Base-by-base conservation (phyloP, 345 rosid species). In the Salix udensis region DNA sequence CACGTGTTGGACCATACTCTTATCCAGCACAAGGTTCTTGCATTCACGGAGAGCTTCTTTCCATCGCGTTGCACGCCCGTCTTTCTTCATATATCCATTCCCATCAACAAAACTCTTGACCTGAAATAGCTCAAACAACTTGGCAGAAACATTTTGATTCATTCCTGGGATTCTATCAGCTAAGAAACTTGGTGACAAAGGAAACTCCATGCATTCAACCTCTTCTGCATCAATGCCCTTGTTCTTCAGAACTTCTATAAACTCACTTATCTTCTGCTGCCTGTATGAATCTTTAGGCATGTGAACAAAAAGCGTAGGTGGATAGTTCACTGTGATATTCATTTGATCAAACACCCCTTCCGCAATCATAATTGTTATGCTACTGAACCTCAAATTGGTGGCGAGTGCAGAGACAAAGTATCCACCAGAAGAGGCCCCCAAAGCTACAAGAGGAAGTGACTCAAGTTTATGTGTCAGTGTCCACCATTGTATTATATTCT, bases 361-460 rank as follows among this genome's bases (percentile, higher is more conserved):
- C 0, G 97, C 92, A 68, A 96, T 90, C 99, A 96, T 93, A 78
- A 96, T 85, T 26, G 86, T 78, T 37, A 93, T 80, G 81, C 97
- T 89, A 81, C 89, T 89, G 34, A 93, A 96, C 85, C 76, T 80
- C 80, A 93, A 64, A 28, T 67, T 76, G 9, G 76, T 76, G 26
- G 97, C 95, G 24, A 96, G 89, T 9, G 89, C 88, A 70, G 99
- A 93, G 67, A 90, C 88, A 80, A 96, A 96, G 83, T 91, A 82
- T 5, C 98, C 97, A 80, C 98, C 97, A 37, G 99, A 96, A 14
- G 99, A 93, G 73, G 99, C 97, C 21, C 99, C 99, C 77, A 93
- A 84, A 64, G 92, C 97, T 52, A 91, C 92, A 74, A 93, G 88
- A 70, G 97, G 99, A 79, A 96, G 91, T 74, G 69, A 87, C 65